These are phyloP conservation scores for Geotrichum macrosporum DNA, from an alignment of 1,139 yeast species.

Conservation along the genomic window DNA sequence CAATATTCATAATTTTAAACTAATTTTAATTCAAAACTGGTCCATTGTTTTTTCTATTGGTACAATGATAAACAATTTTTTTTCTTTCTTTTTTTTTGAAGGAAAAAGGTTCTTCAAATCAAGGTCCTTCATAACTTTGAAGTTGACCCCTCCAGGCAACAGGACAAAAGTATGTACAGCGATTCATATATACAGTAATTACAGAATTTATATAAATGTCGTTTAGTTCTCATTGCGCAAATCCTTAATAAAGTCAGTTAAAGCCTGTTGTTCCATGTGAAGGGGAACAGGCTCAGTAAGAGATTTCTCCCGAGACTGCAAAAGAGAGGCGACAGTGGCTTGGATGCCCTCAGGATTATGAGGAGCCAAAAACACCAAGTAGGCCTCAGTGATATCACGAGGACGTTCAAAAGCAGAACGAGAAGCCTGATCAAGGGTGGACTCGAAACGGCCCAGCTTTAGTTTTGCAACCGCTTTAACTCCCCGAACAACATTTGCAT, in stretches of 20 bases:
- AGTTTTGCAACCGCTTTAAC: constrained; percentile 61
- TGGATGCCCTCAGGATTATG: constrained; percentile 44
- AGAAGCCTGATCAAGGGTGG: constrained; percentile 24
- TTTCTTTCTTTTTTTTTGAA: too few relatives aligned
- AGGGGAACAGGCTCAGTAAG: constrained; percentile 5
- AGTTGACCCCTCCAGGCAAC: too few relatives aligned
- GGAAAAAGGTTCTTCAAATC: too few relatives aligned
- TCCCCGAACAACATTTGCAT: constrained; percentile 63
- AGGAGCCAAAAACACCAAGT: constrained; percentile 42
- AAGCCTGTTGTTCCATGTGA: constrained; percentile 8
- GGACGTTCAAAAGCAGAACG: constrained; percentile 32
- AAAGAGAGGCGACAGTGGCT: constrained; percentile 10
- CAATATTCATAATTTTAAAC: neutral
- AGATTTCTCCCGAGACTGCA: constrained; percentile 5
- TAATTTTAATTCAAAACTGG: too few relatives aligned
- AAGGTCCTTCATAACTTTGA: too few relatives aligned
- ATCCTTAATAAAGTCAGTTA: constrained; percentile 10
- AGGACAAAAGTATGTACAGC: too few relatives aligned
- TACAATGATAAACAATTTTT: too few relatives aligned
- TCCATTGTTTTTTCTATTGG: too few relatives aligned
- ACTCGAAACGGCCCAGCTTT: constrained; percentile 50
- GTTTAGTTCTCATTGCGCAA: constrained; percentile 5
- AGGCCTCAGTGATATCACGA: constrained; percentile 50
- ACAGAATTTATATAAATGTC: too few relatives aligned
- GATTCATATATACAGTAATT: too few relatives aligned